Conservation (phyloP, 371 early-diverging fungal genomes). For the Actinomucor elegans region DNA sequence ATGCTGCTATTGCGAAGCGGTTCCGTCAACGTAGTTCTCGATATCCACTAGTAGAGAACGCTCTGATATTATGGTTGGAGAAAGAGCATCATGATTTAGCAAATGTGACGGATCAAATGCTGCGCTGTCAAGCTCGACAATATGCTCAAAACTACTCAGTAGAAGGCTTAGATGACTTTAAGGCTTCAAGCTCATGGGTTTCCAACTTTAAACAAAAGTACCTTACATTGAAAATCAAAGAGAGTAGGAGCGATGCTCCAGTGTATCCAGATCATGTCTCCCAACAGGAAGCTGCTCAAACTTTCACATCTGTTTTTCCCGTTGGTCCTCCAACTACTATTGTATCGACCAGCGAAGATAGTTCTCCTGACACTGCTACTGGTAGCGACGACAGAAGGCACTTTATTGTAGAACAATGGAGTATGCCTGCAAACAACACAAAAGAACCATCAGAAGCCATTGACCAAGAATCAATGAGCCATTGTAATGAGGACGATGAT, state of each 20-base stretch:
- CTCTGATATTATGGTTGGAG: slow-evolving; percentile 13
- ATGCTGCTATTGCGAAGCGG: slow-evolving; percentile 17
- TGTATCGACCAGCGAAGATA: neutral
- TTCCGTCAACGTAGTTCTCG: slow-evolving; percentile 20
- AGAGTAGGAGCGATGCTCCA: neutral
- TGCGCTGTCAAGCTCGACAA: slow-evolving; percentile 13
- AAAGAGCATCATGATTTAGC: slow-evolving; percentile 8
- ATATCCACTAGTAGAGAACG: slow-evolving; percentile 20
- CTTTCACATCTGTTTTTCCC: neutral
- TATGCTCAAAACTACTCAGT: slow-evolving; percentile 11
- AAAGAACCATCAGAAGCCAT: neutral
- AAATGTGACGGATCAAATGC: slow-evolving; percentile 19
- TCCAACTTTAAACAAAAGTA: slow-evolving; percentile 19
- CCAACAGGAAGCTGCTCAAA: neutral
- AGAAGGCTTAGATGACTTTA: slow-evolving; percentile 15
- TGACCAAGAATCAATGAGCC: no score
- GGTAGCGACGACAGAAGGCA: no score
- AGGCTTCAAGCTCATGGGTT: slow-evolving; percentile 22
- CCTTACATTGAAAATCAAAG: neutral
- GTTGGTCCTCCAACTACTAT: neutral
- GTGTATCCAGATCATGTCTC: neutral
- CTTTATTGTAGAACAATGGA: neutral
- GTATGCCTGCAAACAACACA: neutral
- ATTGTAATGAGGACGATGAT: neutral
- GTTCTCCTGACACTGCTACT: neutral